Evolutionary conservation across 495 filamentous ascomycete species (phyloP), one percentile per base, ranked within the genome.

Genomic region (Xylaria acuta): DNA sequence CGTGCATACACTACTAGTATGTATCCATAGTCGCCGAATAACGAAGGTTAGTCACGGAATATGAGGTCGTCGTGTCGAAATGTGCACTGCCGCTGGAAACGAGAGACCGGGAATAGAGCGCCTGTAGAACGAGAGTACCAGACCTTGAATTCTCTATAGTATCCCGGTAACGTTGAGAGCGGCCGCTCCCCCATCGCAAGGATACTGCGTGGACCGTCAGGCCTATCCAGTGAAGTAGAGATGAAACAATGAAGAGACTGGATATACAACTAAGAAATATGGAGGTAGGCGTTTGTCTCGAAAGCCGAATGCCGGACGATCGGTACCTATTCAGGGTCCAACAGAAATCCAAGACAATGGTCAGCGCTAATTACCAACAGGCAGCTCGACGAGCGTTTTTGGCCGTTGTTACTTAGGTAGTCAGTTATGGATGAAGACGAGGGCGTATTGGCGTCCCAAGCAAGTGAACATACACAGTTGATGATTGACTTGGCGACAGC

Each of bases 1-100:
- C 34, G 32, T 54, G 65, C 47, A 54, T 54, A 56, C n/a, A n/a
- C n/a, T 27, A 67, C 47, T 67, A 67, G 65, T 67, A 67, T 41
- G 34, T n/a, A 36, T n/a, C 12, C 14, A 20, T 40, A 20, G 47
- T 67, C 45, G 64, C 45, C 47, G 64, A 54, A 53, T 54, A 11
- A 51, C 20, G 27, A 36, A 43, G 0, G 5, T n/a, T 30, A 12
- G 16, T 27, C 6, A 30, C 2, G 3, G 0, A 22, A 38, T 66
- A 51, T 51, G 64, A 51, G 36, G 36, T n/a, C 16, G n/a, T n/a
- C 45, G 11, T 53, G 18, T 38, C 5, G 47, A 36, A 32, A 38
- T 32, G 30, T 36, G 64, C 43, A 47, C 16, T 27, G 20, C 30
- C 11, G n/a, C 32, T 66, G 5, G 27, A 34, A 47, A 20, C 18